Evolutionary conservation across 1,139 yeast genomes (phyloP), one percentile per base, ranked within the genome.

Genomic region (Saccharomyces hybrid): DNA sequence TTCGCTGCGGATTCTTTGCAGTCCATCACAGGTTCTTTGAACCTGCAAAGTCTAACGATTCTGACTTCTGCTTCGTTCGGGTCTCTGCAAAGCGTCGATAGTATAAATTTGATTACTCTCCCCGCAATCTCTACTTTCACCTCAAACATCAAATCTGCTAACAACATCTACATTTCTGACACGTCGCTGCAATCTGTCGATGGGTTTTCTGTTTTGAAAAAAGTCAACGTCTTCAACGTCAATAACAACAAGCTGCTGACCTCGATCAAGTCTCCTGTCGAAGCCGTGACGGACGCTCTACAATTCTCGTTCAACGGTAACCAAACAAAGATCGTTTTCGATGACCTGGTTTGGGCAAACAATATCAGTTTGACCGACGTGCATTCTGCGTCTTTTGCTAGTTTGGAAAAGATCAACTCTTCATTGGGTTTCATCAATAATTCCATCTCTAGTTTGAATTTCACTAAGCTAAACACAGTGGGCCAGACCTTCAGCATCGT

Each of bases 271-370:
- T 83, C 91, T 53, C 83, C 83, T 63, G 82, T 93, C 72, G 74
- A 82, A 72, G 75, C 84, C 60, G 95, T 90, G 61, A 81, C 93
- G 60, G 82, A 82, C 71, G 71, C 83, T 61, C 77, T 93, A 68
- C 83, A 85, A 65, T 83, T 93, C 70, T 82, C 96, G 61, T 86
- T 80, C 79, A 93, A 93, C 78, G 88, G 96, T 68, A 84, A 83
- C 60, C 75, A 81, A 59, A 85, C 86, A 59, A 83, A 82, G 61
- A 85, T 84, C 63, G 63, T 74, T 59, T 87, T 91, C 64, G 83
- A 85, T 71, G 73, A 79, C 68, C 83, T 93, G 73, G 67, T 77
- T 60, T 80, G 89, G 83, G 97, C 96, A 63, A 86, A 87, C 80
- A 85, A 88, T 79, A 76, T 91, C 65, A 83, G 88, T 62, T 81